Conservation (phyloP, 1,284 basidiomycete species). For the Sparassis latifolia region DNA sequence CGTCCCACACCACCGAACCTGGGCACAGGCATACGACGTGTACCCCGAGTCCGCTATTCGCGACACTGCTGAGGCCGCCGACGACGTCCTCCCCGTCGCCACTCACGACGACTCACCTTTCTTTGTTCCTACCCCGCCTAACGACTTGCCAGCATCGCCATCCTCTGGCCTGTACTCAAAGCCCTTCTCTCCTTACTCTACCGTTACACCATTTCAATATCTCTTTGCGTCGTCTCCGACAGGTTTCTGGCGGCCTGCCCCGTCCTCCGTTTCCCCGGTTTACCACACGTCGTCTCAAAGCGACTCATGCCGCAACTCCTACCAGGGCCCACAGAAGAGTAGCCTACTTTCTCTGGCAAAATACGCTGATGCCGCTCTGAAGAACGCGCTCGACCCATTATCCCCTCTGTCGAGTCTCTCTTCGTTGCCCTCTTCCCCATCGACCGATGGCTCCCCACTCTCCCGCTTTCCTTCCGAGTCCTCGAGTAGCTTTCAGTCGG, state of each 20-base stretch:
- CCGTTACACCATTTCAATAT: conserved; percentile 16
- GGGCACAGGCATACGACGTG: not conserved
- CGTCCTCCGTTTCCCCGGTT: conserved; percentile 17
- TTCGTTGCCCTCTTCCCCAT: conserved; percentile 15
- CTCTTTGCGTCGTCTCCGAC: conserved; percentile 18
- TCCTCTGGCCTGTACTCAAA: not conserved
- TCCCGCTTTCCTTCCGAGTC: not conserved
- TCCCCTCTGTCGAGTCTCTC: conserved; percentile 15
- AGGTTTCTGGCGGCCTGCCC: conserved; percentile 14
- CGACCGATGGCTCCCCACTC: conserved; percentile 3
- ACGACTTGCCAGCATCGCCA: no score
- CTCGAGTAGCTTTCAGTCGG: not conserved
- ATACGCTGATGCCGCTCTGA: conserved; percentile 9
- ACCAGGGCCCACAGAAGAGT: not conserved
- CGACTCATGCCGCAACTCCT: not conserved
- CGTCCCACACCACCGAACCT: no score
- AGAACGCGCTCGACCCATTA: not conserved
- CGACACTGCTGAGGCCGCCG: conserved; percentile 9
- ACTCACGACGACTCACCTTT: conserved; percentile 1
- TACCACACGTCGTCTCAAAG: conserved; percentile 3
- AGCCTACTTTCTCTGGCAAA: conserved; percentile 14
- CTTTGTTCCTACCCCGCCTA: not conserved
- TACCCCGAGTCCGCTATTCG: conserved; percentile 11
- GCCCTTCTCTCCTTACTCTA: conserved; percentile 9
- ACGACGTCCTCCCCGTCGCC: conserved; percentile 6